Base-by-base conservation (phyloP, 495 filamentous ascomycete species). In the Trichoderma virens region DNA sequence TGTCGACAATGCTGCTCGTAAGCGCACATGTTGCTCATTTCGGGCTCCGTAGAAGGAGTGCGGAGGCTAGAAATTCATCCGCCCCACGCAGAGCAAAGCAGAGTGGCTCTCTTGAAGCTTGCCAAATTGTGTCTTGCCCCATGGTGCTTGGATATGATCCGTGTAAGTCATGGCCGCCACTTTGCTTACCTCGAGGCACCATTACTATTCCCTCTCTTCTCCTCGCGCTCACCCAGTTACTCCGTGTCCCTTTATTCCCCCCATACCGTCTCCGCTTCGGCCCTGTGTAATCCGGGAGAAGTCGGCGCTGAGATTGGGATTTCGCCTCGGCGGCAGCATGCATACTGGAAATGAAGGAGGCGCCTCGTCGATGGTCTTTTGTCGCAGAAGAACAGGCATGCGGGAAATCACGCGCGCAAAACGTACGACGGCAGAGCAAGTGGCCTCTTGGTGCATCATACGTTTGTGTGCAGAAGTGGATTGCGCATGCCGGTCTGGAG, bases 321-420 rank as follows among this genome's bases (percentile, higher is more conserved):
- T n/a, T 45, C 41, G 41, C n/a, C 41, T 5, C 14, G 51, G 51
- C 27, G 25, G 23, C 27, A 20, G 51, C 51, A 56, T 30, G 51
- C 51, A 56, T 30, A 16, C 23, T 56, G 51, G 43, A 56, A 30
- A 56, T 56, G 27, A 56, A 56, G 51, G 51, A 56, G 51, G 51
- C 51, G 11, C 25, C 23, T 56, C 51, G 51, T 56, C 25, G 51
- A 56, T 30, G 51, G 23, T 28, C 25, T 28, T 13, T 56, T 27
- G 51, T 56, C 51, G 23, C 51, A 56, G 51, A 56, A 11, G 51
- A 30, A 56, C 51, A 56, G 51, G 51, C 51, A 56, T 56, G 51
- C 51, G 13, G 27, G 23, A 56, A 56, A 56, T 56, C 51, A 56
- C 51, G 51, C 51, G 51, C 51, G 28, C 51, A 56, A 56, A 35